A percentile compares a stretch with the other conserved stretches of the same genome.
Conservation (phyloP, 768 basidiomycete genomes). For the Amanita inopinata region DNA sequence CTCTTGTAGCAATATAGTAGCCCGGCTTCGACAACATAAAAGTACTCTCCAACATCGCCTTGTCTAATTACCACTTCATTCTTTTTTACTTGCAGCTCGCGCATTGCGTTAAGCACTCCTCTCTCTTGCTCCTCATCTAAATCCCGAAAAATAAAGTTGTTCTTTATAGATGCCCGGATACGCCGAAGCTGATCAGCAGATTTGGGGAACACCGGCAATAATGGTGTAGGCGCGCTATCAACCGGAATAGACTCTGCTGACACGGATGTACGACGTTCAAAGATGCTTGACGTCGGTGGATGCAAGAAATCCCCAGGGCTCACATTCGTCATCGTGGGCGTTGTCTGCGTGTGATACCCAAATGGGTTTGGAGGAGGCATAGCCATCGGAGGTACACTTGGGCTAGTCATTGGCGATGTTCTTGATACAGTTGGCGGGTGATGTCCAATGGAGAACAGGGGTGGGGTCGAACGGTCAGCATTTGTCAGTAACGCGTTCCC, state of each 20-base stretch:
- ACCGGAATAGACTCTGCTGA: constrained; percentile 95
- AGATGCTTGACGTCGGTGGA: constrained; percentile 63
- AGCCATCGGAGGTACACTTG: constrained; percentile 14
- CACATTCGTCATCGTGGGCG: constrained; percentile 34
- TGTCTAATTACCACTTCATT: constrained; percentile 93
- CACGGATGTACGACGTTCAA: constrained; percentile 89
- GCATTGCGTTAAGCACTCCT: constrained; percentile 93
- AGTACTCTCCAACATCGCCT: constrained; percentile 94
- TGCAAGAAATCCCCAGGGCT: constrained; percentile 60
- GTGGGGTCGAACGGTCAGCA: constrained; percentile 35
- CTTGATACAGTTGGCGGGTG: constrained; percentile 26
- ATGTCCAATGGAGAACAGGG: constrained; percentile 50
- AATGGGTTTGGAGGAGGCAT: constrained; percentile 44
- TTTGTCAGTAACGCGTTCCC: constrained; percentile 63
- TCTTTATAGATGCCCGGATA: constrained; percentile 78
- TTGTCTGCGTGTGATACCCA: constrained; percentile 32
- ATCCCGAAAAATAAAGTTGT: constrained; percentile 92
- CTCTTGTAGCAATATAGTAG: constrained; percentile 76
- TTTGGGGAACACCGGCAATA: constrained; percentile 72
- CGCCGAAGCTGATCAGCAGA: constrained; percentile 74
- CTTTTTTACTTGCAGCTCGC: constrained; percentile 60
- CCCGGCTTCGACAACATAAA: constrained; percentile 94
- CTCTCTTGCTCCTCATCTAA: constrained; percentile 93
- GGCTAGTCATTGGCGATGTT: constrained; percentile 45
- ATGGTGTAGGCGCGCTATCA: constrained; percentile 52